Conservation (phyloP, 2,329 filamentous ascomycete genomes). For the Aspergillus tanneri region DNA sequence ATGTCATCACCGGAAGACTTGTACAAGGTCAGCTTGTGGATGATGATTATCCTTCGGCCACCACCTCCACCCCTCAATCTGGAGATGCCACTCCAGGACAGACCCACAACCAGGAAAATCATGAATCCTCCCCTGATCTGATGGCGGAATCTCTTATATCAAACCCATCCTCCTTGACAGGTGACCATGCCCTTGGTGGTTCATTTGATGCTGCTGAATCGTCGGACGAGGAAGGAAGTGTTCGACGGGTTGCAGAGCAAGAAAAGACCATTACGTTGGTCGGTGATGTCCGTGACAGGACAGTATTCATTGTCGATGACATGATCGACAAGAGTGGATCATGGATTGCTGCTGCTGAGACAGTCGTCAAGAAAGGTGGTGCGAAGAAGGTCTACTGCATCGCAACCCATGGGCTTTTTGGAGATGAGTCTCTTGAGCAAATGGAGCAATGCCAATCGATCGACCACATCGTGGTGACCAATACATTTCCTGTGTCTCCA, state of each 20-base stretch:
- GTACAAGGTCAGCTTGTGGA: slow-evolving; percentile 95
- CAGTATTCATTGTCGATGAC: slow-evolving; percentile 94
- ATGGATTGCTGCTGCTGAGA: slow-evolving; percentile 97
- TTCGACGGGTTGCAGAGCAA: slow-evolving; percentile 63
- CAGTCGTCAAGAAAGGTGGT: slow-evolving; percentile 85
- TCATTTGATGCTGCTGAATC: slow-evolving; percentile 82
- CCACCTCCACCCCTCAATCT: slow-evolving; percentile 62
- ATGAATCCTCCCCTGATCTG: slow-evolving; percentile 65
- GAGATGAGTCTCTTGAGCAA: slow-evolving; percentile 82
- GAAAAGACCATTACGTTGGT: slow-evolving; percentile 98
- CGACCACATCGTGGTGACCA: slow-evolving; percentile 90
- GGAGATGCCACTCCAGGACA: slow-evolving; percentile 53
- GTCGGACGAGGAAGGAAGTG: slow-evolving; percentile 74
- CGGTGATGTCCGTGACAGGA: slow-evolving; percentile 82
- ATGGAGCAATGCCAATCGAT: slow-evolving; percentile 92
- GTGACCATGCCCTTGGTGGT: slow-evolving; percentile 73
- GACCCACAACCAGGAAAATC: slow-evolving; percentile 49
- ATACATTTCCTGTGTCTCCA: slow-evolving; percentile 88
- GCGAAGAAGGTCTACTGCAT: slow-evolving; percentile 97
- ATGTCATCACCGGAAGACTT: slow-evolving; percentile 87
- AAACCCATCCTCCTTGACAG: slow-evolving; percentile 70
- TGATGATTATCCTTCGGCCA: slow-evolving; percentile 82
- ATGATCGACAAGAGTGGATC: slow-evolving; percentile 98
- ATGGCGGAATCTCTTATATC: slow-evolving; percentile 85
- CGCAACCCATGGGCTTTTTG: slow-evolving; percentile 93